Evolutionary conservation across 306 rosid genomes (phyloP), one percentile per base, ranked within the genome.

Genomic region (Mimosa bimucronata): DNA sequence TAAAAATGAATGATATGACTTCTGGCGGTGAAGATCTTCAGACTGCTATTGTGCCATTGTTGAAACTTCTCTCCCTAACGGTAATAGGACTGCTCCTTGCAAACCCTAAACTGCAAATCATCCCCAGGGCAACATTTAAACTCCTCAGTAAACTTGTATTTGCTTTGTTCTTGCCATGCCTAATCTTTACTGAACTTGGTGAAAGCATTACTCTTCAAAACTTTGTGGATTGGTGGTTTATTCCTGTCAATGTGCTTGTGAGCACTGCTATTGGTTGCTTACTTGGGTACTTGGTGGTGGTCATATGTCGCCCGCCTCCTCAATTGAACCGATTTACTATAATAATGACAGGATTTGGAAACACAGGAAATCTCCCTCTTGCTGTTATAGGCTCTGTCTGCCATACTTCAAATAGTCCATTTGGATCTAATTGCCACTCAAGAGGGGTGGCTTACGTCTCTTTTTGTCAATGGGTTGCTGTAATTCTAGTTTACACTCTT

Each of bases 361-460:
- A 94, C 85, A 94, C 98, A 7, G 98, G 98, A 18, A 94, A 92
- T 86, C 97, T 94, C 52, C 89, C 92, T 37, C 87, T 94, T 64
- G 97, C 98, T 15, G 46, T 94, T 30, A 86, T 92, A 48, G 94
- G 90, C 26, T 92, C 98, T 61, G 97, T 94, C 48, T 94, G 98
- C 69, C 98, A 89, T 78, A 83, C 86, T 25, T 15, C 74, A 0
- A 82, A 86, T 26, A 89, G 89, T 82, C 98, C 98, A 28, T 92
- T 94, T 84, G 98, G 98, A 71, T 31, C 80, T 6, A 46, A 86
- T 53, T 94, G 98, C 81, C 85, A 91, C 73, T 74, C 97, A 0
- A 85, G 94, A 69, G 97, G 98, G 67, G 97, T 94, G 58, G 91
- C 98, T 41, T 94, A 92, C 87, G 97, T 91, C 30, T 94, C 98